Evolutionary conservation across 2,329 filamentous ascomycete species (phyloP).

Genomic region (Chalara sp.): DNA sequence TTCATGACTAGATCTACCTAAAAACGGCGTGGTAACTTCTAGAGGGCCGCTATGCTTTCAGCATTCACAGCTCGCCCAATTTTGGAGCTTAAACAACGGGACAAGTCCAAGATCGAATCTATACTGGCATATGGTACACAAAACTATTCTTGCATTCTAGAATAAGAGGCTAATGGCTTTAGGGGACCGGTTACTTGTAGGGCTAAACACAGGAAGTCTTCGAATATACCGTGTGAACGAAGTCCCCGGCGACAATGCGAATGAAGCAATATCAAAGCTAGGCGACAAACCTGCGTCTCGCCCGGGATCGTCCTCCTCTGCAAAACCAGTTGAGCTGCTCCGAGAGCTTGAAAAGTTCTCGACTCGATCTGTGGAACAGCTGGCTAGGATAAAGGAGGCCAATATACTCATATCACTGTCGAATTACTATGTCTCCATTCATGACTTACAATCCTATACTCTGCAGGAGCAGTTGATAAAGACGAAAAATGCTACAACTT

Average conservation of each 20-base stretch:
- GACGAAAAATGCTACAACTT: constrained; percentile 82
- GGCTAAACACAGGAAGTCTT: constrained; percentile 80
- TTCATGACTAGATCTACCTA: too few relatives aligned
- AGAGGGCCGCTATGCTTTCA: constrained; percentile 68
- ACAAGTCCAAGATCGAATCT: constrained; percentile 96
- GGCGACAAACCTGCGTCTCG: constrained; percentile 21
- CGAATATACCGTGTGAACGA: constrained; percentile 91
- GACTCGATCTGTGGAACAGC: constrained; percentile 80
- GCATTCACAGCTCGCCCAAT: constrained; percentile 95
- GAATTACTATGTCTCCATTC: constrained; percentile 80
- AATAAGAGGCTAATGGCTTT: constrained; percentile 10
- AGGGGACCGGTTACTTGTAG: constrained; percentile 88
- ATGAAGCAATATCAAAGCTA: constrained; percentile 31
- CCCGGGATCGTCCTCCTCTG: constrained; percentile 21
- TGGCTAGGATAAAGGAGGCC: constrained; percentile 92
- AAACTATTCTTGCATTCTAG: constrained; percentile 8
- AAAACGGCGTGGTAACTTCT: too few relatives aligned
- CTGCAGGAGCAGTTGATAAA: constrained; percentile 71
- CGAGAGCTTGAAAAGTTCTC: constrained; percentile 95
- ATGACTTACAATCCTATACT: constrained; percentile 81
- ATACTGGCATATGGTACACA: constrained; percentile 89
- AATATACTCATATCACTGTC: constrained; percentile 86
- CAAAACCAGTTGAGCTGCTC: constrained; percentile 70
- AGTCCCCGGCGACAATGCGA: constrained; percentile 32
- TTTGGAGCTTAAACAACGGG: constrained; percentile 90